Evolutionary conservation across 2,329 filamentous ascomycete genomes (phyloP).

Genomic region (Dactylellina sp.): DNA sequence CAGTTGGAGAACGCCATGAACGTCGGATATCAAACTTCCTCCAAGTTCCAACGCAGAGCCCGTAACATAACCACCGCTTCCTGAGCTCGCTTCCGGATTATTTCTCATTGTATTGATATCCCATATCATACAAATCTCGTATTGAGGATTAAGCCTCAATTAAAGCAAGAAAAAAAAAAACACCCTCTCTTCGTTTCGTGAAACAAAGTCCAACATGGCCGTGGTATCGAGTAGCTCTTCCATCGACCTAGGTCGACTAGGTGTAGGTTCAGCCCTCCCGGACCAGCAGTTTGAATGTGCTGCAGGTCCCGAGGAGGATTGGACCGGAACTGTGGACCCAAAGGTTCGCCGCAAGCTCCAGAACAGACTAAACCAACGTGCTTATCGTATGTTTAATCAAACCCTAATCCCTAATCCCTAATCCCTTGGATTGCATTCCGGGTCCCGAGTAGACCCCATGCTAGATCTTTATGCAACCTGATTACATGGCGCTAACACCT

Average conservation of each 20-base stretch:
- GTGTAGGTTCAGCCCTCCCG: slow-evolving; percentile 55
- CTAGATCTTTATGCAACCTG: slow-evolving; percentile 41
- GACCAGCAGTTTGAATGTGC: slow-evolving; percentile 55
- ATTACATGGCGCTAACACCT: slow-evolving; percentile 48
- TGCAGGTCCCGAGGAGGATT: slow-evolving; percentile 59
- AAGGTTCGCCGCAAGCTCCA: slow-evolving; percentile 59
- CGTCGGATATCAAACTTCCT: slow-evolving; percentile 25
- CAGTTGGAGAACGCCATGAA: slow-evolving; percentile 45
- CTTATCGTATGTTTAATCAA: slow-evolving; percentile 46
- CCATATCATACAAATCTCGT: background rate
- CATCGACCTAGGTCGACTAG: slow-evolving; percentile 44
- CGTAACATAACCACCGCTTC: slow-evolving; percentile 18
- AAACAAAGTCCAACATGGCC: slow-evolving; percentile 38
- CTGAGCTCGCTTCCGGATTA: slow-evolving; percentile 14
- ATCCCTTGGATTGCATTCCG: background rate
- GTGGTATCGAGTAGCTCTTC: slow-evolving; percentile 53
- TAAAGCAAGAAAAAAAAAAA: slow-evolving; percentile 10
- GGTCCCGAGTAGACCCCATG: slow-evolving; percentile 21
- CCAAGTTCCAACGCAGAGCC: slow-evolving; percentile 12
- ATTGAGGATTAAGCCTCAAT: background rate
- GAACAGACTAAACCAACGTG: slow-evolving; percentile 60
- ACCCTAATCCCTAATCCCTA: slow-evolving; percentile 4
- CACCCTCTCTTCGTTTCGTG: slow-evolving; percentile 5
- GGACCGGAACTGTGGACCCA: slow-evolving; percentile 59
- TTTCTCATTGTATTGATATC: background rate